These are phyloP conservation scores for Cercospora brassicicola DNA, from an alignment of 2,329 filamentous ascomycete species.

Conservation along the genomic window DNA sequence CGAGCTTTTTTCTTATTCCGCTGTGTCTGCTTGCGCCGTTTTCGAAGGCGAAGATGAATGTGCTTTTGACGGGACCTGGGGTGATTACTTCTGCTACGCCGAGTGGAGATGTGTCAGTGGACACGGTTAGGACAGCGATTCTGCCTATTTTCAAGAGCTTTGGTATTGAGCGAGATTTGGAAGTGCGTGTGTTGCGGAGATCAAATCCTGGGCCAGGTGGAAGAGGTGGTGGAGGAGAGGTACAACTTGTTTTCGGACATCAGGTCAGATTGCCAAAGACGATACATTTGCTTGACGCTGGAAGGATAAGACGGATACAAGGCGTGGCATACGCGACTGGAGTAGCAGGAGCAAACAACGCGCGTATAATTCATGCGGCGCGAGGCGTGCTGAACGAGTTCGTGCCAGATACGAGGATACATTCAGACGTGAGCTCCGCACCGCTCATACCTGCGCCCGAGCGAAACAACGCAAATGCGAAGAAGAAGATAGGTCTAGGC, in stretches of 20 bases:
- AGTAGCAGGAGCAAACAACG: conserved; percentile 89
- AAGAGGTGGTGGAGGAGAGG: conserved; percentile 79
- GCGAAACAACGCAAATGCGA: conserved; percentile 58
- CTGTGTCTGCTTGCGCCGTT: conserved; percentile 90
- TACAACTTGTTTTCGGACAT: conserved; percentile 91
- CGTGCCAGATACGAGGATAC: conserved; percentile 86
- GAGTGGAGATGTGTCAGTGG: conserved; percentile 82
- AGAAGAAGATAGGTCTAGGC: conserved; percentile 71
- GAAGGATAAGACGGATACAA: conserved; percentile 81
- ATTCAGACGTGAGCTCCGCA: conserved; percentile 64
- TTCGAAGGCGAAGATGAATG: conserved; percentile 84
- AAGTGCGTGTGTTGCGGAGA: conserved; percentile 76
- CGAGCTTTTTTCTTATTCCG: conserved; percentile 89
- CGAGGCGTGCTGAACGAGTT: conserved; percentile 83
- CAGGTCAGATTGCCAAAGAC: conserved; percentile 94
- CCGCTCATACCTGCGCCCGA: conserved; percentile 67
- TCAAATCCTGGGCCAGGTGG: conserved; percentile 76
- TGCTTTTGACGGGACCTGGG: conserved; percentile 84
- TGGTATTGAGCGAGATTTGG: conserved; percentile 82
- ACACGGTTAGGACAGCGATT: conserved; percentile 89
- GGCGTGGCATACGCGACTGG: conserved; percentile 94
- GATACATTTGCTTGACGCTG: conserved; percentile 79
- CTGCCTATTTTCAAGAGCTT: conserved; percentile 88
- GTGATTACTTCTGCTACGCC: conserved; percentile 88
- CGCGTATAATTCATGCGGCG: conserved; percentile 88